A percentile compares a stretch with the other conserved stretches of the same genome.
Evolutionary conservation across 371 early-diverging fungal genomes (phyloP).

Genomic region (Mucor racemosus): DNA sequence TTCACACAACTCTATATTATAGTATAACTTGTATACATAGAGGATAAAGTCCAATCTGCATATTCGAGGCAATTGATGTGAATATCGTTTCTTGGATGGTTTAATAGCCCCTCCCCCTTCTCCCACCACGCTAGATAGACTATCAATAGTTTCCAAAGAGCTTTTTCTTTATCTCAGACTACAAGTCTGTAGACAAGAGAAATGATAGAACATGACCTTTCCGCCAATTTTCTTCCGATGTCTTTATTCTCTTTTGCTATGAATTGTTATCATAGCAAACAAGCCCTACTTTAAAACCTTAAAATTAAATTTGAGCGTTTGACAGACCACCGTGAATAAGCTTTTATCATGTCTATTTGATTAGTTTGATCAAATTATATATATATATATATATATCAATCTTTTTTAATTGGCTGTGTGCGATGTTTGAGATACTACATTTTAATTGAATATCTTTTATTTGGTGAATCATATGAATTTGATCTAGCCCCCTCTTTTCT

Average conservation of each 20-base stretch:
- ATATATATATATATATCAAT: too few species aligned
- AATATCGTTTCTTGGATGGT: too few species aligned
- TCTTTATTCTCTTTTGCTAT: not conserved
- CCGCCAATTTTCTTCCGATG: not conserved
- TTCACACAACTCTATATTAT: too few species aligned
- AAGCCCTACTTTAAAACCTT: not conserved
- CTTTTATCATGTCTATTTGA: not conserved
- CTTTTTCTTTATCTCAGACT: not conserved
- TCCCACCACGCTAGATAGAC: too few species aligned
- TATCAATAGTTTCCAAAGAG: not conserved
- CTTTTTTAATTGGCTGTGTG: too few species aligned
- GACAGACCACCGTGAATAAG: too few species aligned
- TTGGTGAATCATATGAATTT: not conserved
- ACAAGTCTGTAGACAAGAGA: not conserved
- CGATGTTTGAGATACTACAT: not conserved
- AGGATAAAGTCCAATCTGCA: too few species aligned
- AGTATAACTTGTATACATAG: too few species aligned
- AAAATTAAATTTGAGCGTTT: not conserved
- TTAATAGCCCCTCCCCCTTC: too few species aligned
- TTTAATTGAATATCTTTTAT: not conserved
- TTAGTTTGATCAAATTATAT: too few species aligned
- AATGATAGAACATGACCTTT: not conserved
- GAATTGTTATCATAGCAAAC: not conserved
- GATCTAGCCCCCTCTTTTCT: too few species aligned
- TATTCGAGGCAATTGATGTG: too few species aligned